Conservation (phyloP, 805 yeast species). For the Starmerella stellata region DNA sequence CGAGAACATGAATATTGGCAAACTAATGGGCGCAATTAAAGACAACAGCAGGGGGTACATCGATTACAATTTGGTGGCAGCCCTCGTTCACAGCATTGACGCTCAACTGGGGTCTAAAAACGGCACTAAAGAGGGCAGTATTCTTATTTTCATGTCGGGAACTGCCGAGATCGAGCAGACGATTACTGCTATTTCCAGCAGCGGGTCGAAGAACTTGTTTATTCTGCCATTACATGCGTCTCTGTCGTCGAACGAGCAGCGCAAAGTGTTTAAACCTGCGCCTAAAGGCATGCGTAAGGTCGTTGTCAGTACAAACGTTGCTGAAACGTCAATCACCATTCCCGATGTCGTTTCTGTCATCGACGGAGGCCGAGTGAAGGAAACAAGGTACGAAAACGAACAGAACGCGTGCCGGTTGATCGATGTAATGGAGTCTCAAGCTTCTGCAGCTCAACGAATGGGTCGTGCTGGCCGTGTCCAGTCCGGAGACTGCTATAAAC, state of each 20-base stretch:
- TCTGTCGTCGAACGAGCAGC: conserved; percentile 63
- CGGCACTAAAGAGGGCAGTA: conserved; percentile 45
- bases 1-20: conserved; percentile 14
- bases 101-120: conserved; percentile 27
- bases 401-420: conserved; percentile 51
- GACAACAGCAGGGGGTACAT: conserved; percentile 25
- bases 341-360: conserved; percentile 87
- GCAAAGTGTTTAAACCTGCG: conserved; percentile 45
- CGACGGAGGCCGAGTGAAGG: conserved; percentile 74
- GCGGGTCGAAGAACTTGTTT: conserved; percentile 24
- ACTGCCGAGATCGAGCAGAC: conserved; percentile 66
- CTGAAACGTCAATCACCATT: conserved; percentile 92
- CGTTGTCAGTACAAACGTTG: conserved; percentile 81
- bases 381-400: conserved; percentile 48
- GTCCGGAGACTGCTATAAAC: conserved; percentile 61
- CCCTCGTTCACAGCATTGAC: conserved; percentile 39
- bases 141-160: conserved; percentile 77
- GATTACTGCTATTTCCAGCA: conserved; percentile 26
- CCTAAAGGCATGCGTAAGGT: conserved; percentile 46
- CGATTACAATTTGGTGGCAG: conserved; percentile 53
- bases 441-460: conserved; percentile 76
- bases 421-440: conserved; percentile 76
- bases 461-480: conserved; percentile 98
- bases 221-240: conserved; percentile 78
- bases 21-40: conserved; percentile 19